These are phyloP conservation scores for Protomyces inundatus DNA, from an alignment of 1,139 yeast species.

Conservation along the genomic window DNA sequence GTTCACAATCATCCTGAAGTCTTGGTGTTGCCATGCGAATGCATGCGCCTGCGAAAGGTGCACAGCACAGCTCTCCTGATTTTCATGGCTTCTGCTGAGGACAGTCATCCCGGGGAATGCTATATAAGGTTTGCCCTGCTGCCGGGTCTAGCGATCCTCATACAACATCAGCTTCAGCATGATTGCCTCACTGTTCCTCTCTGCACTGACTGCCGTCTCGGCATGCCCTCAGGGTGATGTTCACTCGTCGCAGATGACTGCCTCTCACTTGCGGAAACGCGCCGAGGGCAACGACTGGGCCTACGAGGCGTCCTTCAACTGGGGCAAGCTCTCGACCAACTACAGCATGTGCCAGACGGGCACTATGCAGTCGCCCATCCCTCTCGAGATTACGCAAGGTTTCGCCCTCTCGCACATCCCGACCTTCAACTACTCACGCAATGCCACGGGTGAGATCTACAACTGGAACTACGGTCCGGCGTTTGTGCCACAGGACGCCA, in stretches of 20 bases:
- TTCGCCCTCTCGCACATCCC: not conserved
- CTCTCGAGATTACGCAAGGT: not conserved
- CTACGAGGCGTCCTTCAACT: not conserved
- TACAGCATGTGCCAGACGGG: not conserved
- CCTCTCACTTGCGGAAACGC: not conserved
- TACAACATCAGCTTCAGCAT: not conserved
- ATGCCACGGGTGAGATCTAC: not conserved
- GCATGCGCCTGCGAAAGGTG: too few species aligned
- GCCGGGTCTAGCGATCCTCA: too few species aligned
- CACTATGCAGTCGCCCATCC: not conserved
- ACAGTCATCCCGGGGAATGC: too few species aligned
- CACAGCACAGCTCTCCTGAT: too few species aligned
- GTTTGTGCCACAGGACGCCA: not conserved
- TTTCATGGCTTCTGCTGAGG: too few species aligned
- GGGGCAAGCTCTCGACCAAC: not conserved
- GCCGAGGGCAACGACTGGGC: not conserved
- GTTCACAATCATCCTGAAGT: too few species aligned
- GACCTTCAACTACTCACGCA: not conserved
- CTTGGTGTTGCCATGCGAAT: too few species aligned
- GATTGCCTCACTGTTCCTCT: not conserved
- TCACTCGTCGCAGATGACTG: not conserved
- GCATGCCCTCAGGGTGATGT: not conserved
- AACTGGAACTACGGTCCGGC: not conserved
- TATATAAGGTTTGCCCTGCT: too few species aligned
- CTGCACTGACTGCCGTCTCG: not conserved